phyloP scores from a whole-genome alignment of 805 yeast genomes.

The Schwanniomyces pseudopolymorphus region DNA sequence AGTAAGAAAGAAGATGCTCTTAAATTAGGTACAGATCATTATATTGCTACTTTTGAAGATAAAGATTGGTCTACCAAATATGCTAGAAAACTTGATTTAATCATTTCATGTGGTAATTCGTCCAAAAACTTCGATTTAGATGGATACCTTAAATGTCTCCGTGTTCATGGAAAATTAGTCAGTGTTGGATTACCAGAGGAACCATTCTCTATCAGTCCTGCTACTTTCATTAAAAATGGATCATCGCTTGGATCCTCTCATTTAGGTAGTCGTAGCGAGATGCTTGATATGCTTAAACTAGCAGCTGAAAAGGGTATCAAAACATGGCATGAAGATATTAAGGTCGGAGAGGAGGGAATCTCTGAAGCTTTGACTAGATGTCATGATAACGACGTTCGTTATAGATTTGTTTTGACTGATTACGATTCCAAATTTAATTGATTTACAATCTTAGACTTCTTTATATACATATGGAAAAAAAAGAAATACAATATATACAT shows the following conservation, averaged over 20 bases:
- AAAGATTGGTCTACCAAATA: conserved; percentile 31
- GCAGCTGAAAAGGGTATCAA: conserved; percentile 36
- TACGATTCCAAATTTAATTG: conserved; percentile 36
- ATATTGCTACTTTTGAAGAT: conserved; percentile 49
- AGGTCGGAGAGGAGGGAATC: conserved; percentile 32
- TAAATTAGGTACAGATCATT: conserved; percentile 30
- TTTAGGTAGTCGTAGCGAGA: conserved; percentile 37
- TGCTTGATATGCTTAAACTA: conserved; percentile 35
- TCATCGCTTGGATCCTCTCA: conserved; percentile 29
- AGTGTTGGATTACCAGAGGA: conserved; percentile 52
- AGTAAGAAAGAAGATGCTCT: conserved; percentile 30
- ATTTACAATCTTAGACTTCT: too few relatives aligned
- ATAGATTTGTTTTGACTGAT: conserved; percentile 59
- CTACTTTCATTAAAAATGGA: conserved; percentile 25
- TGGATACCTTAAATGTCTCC: conserved; percentile 39
- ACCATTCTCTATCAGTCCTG: conserved; percentile 23
- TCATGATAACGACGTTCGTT: conserved; percentile 33
- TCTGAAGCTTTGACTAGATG: conserved; percentile 34
- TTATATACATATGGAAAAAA: too few relatives aligned
- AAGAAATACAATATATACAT: too few relatives aligned
- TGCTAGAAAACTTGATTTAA: conserved; percentile 45
- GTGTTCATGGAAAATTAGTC: conserved; percentile 24
- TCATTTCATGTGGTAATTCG: conserved; percentile 53
- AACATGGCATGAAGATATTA: conserved; percentile 36
- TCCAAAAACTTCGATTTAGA: conserved; percentile 50